phyloP scores from a whole-genome alignment of 805 yeast genomes.

The Candida ortonii region DNA sequence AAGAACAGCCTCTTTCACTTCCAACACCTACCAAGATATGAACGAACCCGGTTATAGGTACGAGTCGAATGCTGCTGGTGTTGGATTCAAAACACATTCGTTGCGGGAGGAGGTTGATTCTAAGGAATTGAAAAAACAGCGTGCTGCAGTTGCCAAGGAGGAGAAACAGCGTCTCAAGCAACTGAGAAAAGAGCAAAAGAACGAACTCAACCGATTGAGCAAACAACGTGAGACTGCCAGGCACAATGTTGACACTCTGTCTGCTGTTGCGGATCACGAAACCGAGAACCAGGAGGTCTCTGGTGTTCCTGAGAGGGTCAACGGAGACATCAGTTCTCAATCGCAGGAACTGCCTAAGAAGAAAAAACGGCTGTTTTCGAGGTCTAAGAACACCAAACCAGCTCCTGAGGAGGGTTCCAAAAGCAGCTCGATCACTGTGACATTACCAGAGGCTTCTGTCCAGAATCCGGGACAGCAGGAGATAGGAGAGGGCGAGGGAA shows the following conservation, averaged over 20 bases:
- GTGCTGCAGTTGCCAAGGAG: constrained; percentile 18
- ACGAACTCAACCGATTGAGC: constrained; percentile 22
- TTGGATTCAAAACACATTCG: constrained; percentile 31
- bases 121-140: constrained; percentile 16
- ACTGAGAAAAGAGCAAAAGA: constrained; percentile 24
- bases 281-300: constrained; percentile 3
- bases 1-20: constrained; percentile 5
- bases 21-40: neutral
- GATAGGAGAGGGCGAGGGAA: constrained; percentile 2
- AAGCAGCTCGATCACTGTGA: constrained; percentile 5
- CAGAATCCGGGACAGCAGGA: neutral
- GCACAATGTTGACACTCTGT: constrained; percentile 16
- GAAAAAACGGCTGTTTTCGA: constrained; percentile 9
- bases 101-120: constrained; percentile 23
- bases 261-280: no score
- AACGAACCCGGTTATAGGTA: constrained; percentile 7
- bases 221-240: constrained; percentile 26
- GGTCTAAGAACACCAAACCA: no score
- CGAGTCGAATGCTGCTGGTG: constrained; percentile 29
- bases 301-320: constrained; percentile 6
- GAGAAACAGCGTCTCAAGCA: constrained; percentile 22
- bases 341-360: neutral
- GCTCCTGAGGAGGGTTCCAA: constrained; percentile 1
- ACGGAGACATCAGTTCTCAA: no score
- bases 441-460: constrained; percentile 5